Evolutionary conservation across 305 asterid species (phyloP), one percentile per base, ranked within the genome.

Genomic region (Petunia hybrid): DNA sequence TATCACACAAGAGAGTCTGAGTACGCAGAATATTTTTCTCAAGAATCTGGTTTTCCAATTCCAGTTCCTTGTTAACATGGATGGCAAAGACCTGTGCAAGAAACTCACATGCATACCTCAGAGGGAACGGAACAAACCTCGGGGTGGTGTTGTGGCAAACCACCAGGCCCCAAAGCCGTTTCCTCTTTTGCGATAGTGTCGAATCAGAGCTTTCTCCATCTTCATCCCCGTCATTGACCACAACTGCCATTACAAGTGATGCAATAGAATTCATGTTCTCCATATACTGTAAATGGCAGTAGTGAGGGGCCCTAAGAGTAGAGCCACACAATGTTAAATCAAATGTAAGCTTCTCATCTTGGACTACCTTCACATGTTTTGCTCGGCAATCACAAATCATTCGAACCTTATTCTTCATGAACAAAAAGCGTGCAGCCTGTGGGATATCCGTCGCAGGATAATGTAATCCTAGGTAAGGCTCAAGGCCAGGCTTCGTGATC

Each of bases 391-490:
- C 97, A 16, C 96, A 92, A 61, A 95, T 95, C 98, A 94, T 94
- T 61, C 99, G 89, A 6, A 95, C 96, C 88, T 92, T 95, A 83
- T 95, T 94, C 91, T 94, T 94, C 97, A 94, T 92, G 88, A 95
- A 95, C 73, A 95, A 73, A 81, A 95, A 95, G 35, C 98, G 90
- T 46, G 99, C 94, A 16, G 99, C 99, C 86, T 94, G 97, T 4
- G 99, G 98, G 75, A 95, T 94, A 86, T 95, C 99, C 0, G 97
- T 95, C 6, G 98, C 95, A 4, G 99, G 98, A 85, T 93, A 95
- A 84, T 95, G 99, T 84, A 95, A 84, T 69, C 99, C 98, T 60
- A 86, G 73, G 63, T 95, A 95, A 71, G 99, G 98, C 64, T 95
- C 97, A 0, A 94, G 96, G 73, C 91, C 97, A 1, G 98, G 94